Evolutionary conservation across 2,329 filamentous ascomycete species (phyloP).

Genomic region (Botrytis deweyae): DNA sequence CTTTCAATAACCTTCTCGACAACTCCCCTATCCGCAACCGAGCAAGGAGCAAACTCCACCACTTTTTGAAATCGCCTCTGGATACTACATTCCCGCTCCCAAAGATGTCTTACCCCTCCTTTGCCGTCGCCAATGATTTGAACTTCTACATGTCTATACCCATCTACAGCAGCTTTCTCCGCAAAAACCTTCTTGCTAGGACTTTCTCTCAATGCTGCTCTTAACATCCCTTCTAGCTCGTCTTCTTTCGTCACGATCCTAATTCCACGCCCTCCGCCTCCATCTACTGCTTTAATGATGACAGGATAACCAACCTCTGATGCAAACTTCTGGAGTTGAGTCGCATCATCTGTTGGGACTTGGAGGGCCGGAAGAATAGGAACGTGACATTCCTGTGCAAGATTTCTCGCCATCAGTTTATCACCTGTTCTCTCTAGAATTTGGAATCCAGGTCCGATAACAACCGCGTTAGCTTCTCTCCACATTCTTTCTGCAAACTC

Average conservation of each 20-base stretch:
- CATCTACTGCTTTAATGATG: conserved; percentile 60
- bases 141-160: conserved; percentile 54
- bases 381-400: conserved; percentile 62
- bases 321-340: conserved; percentile 55
- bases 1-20: conserved; percentile 42
- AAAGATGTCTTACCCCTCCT: conserved; percentile 44
- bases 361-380: conserved; percentile 73
- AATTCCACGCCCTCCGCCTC: conserved; percentile 65
- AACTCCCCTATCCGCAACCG: conserved; percentile 52
- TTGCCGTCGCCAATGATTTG: conserved; percentile 54
- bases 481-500: conserved; percentile 65
- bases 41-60: conserved; percentile 63
- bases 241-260: conserved; percentile 51
- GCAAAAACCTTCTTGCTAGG: conserved; percentile 59
- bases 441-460: conserved; percentile 62
- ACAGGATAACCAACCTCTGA: conserved; percentile 45
- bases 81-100: conserved; percentile 52
- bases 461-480: conserved; percentile 64
- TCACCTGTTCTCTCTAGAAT: conserved; percentile 35
- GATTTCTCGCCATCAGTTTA: conserved; percentile 61
- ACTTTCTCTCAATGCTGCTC: conserved; percentile 60
- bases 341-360: conserved; percentile 59
- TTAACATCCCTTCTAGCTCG: conserved; percentile 54
- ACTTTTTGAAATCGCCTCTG: conserved; percentile 54
- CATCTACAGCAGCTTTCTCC: conserved; percentile 56